These are phyloP conservation scores for Zoysia japonica DNA, from an alignment of 176 grass and related monocot genomes.

Conservation along the genomic window DNA sequence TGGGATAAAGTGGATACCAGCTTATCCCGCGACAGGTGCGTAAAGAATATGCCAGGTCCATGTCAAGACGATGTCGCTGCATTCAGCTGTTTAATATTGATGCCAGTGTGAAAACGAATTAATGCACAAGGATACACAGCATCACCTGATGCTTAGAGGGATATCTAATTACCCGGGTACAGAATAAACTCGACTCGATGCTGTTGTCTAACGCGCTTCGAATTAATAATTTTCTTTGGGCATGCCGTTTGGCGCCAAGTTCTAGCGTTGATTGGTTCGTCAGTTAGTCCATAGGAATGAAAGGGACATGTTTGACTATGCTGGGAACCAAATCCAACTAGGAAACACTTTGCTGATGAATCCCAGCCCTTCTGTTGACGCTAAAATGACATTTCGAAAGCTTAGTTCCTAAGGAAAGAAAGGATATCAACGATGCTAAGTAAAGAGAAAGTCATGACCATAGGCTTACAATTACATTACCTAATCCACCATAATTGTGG, in stretches of 20 bases:
- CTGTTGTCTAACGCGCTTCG: background rate
- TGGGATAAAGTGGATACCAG: background rate
- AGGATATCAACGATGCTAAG: background rate
- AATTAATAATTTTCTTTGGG: slow-evolving; percentile 22
- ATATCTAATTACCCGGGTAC: slow-evolving; percentile 7
- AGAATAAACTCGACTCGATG: background rate
- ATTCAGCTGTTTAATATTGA: background rate
- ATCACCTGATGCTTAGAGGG: background rate
- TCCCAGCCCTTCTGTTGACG: background rate
- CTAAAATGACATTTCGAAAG: background rate
- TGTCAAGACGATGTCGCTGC: background rate
- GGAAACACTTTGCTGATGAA: slow-evolving; percentile 31
- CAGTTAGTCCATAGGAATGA: slow-evolving; percentile 27
- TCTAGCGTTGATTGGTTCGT: background rate
- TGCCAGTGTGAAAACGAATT: slow-evolving; percentile 11
- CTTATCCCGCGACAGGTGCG: background rate
- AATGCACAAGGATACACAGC: background rate
- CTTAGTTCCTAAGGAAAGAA: slow-evolving; percentile 34
- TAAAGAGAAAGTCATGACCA: slow-evolving; percentile 19
- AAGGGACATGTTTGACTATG: slow-evolving; percentile 9
- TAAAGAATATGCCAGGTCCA: background rate
- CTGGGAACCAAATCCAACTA: slow-evolving; percentile 16
- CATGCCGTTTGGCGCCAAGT: background rate
- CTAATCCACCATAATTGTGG: background rate
- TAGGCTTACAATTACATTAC: background rate